Percentiles rank a stretch among this genome's conserved stretches.
Evolutionary conservation across 352 stramenopile genomes (phyloP).

Genomic region (Pythium monospermum): DNA sequence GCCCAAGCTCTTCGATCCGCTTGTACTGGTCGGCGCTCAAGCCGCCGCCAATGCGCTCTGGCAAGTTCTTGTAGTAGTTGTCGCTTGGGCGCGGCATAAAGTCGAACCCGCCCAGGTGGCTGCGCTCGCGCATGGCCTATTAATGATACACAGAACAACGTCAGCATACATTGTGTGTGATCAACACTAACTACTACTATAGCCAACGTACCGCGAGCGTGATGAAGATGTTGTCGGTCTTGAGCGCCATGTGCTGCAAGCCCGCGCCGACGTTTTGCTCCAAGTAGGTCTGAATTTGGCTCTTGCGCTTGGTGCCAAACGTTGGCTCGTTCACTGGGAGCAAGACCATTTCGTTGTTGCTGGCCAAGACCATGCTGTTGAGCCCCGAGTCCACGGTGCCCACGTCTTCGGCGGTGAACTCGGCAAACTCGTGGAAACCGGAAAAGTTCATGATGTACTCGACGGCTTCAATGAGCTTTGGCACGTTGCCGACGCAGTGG

Average conservation of each 20-base stretch:
- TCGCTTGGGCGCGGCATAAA: conserved; percentile 83
- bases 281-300: conserved; percentile 95
- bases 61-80: conserved; percentile 90
- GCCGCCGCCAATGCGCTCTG: conserved; percentile 64
- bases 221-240: conserved; percentile 95
- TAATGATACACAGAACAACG: conserved; percentile 4
- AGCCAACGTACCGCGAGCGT: conserved; percentile 58
- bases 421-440: conserved; percentile 92
- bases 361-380: conserved; percentile 93
- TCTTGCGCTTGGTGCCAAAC: conserved; percentile 90
- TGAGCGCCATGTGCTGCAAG: conserved; percentile 96
- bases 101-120: conserved; percentile 69
- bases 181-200: background rate
- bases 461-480: conserved; percentile 80
- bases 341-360: conserved; percentile 92
- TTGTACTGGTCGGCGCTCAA: conserved; percentile 88
- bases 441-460: conserved; percentile 78
- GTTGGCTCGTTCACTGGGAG: conserved; percentile 95
- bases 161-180: background rate
- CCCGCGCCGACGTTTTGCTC: conserved; percentile 94
- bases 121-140: conserved; percentile 71
- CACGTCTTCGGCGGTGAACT: conserved; percentile 94
- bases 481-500: conserved; percentile 90
- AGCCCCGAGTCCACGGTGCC: conserved; percentile 93
- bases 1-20: conserved; percentile 87